Percentiles rank a stretch among this genome's conserved stretches.
These are phyloP conservation scores for Acacia confusa DNA, from an alignment of 306 rosid genomes.

Conservation along the genomic window DNA sequence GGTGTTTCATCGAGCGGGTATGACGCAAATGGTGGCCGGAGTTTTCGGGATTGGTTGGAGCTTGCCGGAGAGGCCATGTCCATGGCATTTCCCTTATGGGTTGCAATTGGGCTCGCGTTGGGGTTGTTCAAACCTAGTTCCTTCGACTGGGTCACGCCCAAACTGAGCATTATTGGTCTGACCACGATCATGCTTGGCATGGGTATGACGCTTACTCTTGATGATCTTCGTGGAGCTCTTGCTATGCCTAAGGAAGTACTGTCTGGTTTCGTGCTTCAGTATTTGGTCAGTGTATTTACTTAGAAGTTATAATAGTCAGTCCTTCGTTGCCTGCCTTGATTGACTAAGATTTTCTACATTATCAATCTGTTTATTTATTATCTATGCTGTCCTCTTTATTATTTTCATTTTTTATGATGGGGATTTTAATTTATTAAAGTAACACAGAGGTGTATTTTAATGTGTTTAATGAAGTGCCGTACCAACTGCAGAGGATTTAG, in stretches of 20 bases:
- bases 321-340: not conserved
- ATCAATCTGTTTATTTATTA: not conserved
- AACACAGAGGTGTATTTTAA: not conserved
- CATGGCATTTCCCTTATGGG: constrained; percentile 83
- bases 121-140: constrained; percentile 60
- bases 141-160: constrained; percentile 75
- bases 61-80: constrained; percentile 52
- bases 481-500: not conserved
- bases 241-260: constrained; percentile 76
- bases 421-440: not conserved
- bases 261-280: constrained; percentile 76
- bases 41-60: constrained; percentile 62
- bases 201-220: constrained; percentile 95
- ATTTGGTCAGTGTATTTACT: constrained; percentile 53
- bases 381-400: not conserved
- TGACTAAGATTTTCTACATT: not conserved
- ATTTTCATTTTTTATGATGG: not conserved
- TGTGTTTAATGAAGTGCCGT: not conserved
- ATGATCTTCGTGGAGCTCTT: constrained; percentile 75
- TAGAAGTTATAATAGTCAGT: not conserved
- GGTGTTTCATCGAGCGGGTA: constrained; percentile 59
- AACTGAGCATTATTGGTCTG: constrained; percentile 55
- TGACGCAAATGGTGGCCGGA: constrained; percentile 29
- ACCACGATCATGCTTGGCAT: constrained; percentile 76
- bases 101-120: constrained; percentile 63